A percentile compares a stretch with the other conserved stretches of the same genome.
Conservation (phyloP, 2,329 filamentous ascomycete genomes). For the Ilyonectria destructans region DNA sequence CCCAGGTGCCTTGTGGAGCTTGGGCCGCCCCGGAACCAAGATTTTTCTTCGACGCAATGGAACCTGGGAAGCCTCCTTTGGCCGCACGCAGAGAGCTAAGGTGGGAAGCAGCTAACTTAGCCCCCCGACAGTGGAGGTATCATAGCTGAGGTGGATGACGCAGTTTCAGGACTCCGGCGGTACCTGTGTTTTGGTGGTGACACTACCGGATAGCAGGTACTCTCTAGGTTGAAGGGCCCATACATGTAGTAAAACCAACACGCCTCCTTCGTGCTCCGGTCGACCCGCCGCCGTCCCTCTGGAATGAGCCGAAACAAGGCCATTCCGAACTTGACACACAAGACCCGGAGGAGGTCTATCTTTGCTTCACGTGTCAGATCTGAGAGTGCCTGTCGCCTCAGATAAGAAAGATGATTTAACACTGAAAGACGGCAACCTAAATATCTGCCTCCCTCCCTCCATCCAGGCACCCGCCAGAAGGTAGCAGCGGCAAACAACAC, state of each 20-base stretch:
- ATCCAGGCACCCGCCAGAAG: too few relatives aligned
- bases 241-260: background rate
- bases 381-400: background rate
- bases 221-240: constrained; percentile 3
- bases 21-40: constrained; percentile 23
- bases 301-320: constrained; percentile 25
- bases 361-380: background rate
- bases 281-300: constrained; percentile 21
- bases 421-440: background rate
- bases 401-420: background rate
- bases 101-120: constrained; percentile 3
- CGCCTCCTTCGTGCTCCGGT: constrained; percentile 24
- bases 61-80: constrained; percentile 7
- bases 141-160: constrained; percentile 28
- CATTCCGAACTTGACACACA: constrained; percentile 11
- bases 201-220: constrained; percentile 6
- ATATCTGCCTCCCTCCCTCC: background rate
- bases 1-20: constrained; percentile 27
- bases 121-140: constrained; percentile 30
- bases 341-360: constrained; percentile 1
- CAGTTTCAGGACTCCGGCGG: background rate
- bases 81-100: constrained; percentile 11
- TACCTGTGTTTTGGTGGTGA: constrained; percentile 2
- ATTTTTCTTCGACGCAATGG: background rate
- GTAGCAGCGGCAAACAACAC: background rate